A percentile compares a stretch with the other conserved stretches of the same genome.
These are phyloP conservation scores for Arthroderma sp. DNA, from an alignment of 2,329 filamentous ascomycete species.

Conservation along the genomic window DNA sequence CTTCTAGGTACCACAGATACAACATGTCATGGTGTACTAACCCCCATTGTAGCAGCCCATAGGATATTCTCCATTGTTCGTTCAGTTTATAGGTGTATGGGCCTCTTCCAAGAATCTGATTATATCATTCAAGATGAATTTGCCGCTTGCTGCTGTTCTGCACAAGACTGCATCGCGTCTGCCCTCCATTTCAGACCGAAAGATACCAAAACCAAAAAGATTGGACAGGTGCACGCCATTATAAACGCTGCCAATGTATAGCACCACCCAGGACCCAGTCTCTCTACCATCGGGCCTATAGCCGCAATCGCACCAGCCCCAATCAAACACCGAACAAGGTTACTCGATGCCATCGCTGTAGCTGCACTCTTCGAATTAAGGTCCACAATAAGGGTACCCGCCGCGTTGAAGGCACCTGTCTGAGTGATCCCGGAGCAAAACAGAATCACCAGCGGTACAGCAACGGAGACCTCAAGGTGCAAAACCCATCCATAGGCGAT, in stretches of 20 bases:
- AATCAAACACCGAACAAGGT: slow-evolving; percentile 40
- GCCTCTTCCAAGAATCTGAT: too few species aligned
- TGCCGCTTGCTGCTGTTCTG: too few species aligned
- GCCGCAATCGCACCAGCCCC: slow-evolving; percentile 39
- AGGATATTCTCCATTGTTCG: too few species aligned
- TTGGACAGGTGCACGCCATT: too few species aligned
- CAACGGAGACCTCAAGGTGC: slow-evolving; percentile 35
- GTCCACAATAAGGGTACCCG: slow-evolving; percentile 42
- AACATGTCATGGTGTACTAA: too few species aligned
- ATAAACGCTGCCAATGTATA: slow-evolving; percentile 17
- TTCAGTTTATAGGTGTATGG: too few species aligned
- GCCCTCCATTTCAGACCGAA: too few species aligned
- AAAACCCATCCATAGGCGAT: slow-evolving; percentile 41
- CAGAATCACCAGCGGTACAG: slow-evolving; percentile 37
- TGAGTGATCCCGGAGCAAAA: slow-evolving; percentile 41
- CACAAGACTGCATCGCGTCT: too few species aligned
- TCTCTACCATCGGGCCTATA: slow-evolving; percentile 25
- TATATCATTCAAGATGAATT: too few species aligned
- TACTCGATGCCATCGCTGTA: slow-evolving; percentile 41
- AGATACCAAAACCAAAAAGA: too few species aligned
- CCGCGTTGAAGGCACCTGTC: slow-evolving; percentile 35
- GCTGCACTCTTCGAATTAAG: slow-evolving; percentile 39
- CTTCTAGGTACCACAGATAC: too few species aligned
- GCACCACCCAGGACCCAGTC: slow-evolving; percentile 30
- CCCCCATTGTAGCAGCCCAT: too few species aligned